Conservation (phyloP, 495 filamentous ascomycete species). For the Lasiosphaeris hirsuta region DNA sequence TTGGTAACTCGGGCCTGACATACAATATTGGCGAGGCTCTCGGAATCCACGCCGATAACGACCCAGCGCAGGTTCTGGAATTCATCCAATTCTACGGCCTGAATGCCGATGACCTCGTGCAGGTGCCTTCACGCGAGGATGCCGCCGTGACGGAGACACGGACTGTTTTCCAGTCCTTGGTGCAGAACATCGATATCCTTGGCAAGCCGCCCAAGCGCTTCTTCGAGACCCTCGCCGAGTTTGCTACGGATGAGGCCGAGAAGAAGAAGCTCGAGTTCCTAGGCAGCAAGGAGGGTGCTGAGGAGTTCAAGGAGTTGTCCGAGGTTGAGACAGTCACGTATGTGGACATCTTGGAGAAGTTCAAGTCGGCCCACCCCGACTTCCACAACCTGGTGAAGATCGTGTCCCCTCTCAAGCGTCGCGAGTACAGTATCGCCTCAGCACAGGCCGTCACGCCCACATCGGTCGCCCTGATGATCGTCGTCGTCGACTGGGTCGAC, state of each 20-base stretch:
- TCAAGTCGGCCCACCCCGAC: conserved; percentile 78
- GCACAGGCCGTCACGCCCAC: conserved; percentile 87
- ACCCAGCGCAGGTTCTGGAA: conserved; percentile 68
- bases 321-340: conserved; percentile 94
- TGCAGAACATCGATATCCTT: conserved; percentile 96
- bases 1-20: conserved; percentile 81
- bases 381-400: conserved; percentile 91
- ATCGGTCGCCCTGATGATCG: conserved; percentile 89
- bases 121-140: conserved; percentile 86
- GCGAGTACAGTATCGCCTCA: conserved; percentile 97
- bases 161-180: conserved; percentile 87
- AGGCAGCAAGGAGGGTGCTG: conserved; percentile 77
- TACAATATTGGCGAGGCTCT: conserved; percentile 99
- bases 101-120: conserved; percentile 75
- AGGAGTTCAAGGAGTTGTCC: conserved; percentile 88
- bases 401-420: conserved; percentile 86
- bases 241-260: conserved; percentile 77
- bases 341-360: conserved; percentile 85
- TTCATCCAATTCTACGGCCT: conserved; percentile 91
- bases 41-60: conserved; percentile 92
- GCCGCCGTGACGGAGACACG: conserved; percentile 73
- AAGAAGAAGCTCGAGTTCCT: conserved; percentile 74
- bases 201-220: conserved; percentile 95
- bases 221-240: conserved; percentile 88
- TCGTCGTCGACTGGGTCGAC: conserved; percentile 94